These are phyloP conservation scores for Pestalotiopsis sp. DNA, from an alignment of 2,329 filamentous ascomycete species.

Conservation along the genomic window DNA sequence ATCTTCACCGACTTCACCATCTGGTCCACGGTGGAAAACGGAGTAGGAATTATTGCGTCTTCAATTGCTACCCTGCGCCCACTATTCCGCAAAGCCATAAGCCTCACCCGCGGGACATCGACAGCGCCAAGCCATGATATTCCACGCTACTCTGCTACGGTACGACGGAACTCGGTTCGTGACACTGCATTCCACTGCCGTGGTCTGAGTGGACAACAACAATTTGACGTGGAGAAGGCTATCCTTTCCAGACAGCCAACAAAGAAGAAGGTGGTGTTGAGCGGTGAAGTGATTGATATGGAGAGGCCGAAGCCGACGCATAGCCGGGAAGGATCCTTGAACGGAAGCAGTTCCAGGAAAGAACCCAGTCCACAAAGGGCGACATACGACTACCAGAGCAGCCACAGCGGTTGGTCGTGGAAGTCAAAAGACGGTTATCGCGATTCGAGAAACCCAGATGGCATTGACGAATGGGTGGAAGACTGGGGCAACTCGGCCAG, in stretches of 20 bases:
- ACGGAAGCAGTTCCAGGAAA: neutral
- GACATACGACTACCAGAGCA: slow-evolving; percentile 2
- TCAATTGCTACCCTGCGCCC: slow-evolving; percentile 40
- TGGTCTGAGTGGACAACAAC: neutral
- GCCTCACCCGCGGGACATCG: neutral
- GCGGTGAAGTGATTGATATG: neutral
- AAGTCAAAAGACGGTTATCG: neutral
- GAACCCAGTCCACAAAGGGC: neutral
- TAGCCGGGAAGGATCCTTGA: neutral
- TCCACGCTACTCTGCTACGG: neutral
- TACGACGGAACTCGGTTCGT: neutral
- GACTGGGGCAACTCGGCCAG: slow-evolving; percentile 5
- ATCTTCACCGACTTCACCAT: slow-evolving; percentile 44
- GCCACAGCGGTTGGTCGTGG: slow-evolving; percentile 7
- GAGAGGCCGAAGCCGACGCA: neutral
- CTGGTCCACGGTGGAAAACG: slow-evolving; percentile 46
- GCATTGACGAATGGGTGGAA: neutral
- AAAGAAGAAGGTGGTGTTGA: neutral
- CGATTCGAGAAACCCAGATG: neutral
- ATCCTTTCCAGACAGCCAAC: neutral
- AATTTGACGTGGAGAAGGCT: slow-evolving; percentile 6
- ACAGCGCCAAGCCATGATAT: neutral
- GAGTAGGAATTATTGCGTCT: slow-evolving; percentile 41
- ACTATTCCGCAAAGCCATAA: slow-evolving; percentile 29
- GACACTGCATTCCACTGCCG: slow-evolving; percentile 7